A percentile compares a stretch with the other conserved stretches of the same genome.
These are phyloP conservation scores for Esteya vermicola DNA, from an alignment of 2,329 filamentous ascomycete species.

Conservation along the genomic window DNA sequence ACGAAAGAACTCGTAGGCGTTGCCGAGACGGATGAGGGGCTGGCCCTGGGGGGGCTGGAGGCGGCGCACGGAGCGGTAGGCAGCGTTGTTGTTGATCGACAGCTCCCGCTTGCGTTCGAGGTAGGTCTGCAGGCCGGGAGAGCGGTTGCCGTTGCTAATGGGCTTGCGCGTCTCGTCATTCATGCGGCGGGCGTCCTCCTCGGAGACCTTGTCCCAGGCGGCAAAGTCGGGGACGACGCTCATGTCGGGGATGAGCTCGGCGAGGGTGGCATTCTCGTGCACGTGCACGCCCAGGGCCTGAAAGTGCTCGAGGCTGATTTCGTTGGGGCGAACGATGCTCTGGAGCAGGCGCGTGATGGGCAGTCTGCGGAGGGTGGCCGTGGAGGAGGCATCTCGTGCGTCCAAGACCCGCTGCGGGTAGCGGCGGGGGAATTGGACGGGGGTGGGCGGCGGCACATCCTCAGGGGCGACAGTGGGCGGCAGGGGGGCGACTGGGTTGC, in stretches of 20 bases:
- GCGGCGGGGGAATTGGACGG: slow-evolving; percentile 34
- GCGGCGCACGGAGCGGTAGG: slow-evolving; percentile 46
- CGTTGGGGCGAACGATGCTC: slow-evolving; percentile 35
- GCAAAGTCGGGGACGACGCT: slow-evolving; percentile 37
- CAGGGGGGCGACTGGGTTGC: slow-evolving; percentile 8
- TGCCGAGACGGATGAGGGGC: slow-evolving; percentile 40
- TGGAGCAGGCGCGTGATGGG: slow-evolving; percentile 37
- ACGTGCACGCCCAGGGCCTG: slow-evolving; percentile 44
- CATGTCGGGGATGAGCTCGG: slow-evolving; percentile 38
- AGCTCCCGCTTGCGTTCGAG: slow-evolving; percentile 45
- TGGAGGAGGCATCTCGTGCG: slow-evolving; percentile 1
- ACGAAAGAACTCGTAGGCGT: slow-evolving; percentile 52
- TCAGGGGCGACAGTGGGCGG: slow-evolving; percentile 22
- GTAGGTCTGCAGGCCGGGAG: slow-evolving; percentile 44
- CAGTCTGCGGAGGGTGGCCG: slow-evolving; percentile 1
- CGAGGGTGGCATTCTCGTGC: slow-evolving; percentile 30
- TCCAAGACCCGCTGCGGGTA: slow-evolving; percentile 15
- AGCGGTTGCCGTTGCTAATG: slow-evolving; percentile 37
- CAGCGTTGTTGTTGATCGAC: slow-evolving; percentile 38
- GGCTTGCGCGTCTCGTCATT: slow-evolving; percentile 32
- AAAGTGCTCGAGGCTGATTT: slow-evolving; percentile 34
- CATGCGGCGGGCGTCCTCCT: slow-evolving; percentile 32
- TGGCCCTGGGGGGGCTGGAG: slow-evolving; percentile 38
- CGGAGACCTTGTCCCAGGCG: slow-evolving; percentile 32
- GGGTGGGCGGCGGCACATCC: slow-evolving; percentile 42